These are phyloP conservation scores for Escallonia rubra DNA, from an alignment of 129 eudicot species.

Conservation along the genomic window DNA sequence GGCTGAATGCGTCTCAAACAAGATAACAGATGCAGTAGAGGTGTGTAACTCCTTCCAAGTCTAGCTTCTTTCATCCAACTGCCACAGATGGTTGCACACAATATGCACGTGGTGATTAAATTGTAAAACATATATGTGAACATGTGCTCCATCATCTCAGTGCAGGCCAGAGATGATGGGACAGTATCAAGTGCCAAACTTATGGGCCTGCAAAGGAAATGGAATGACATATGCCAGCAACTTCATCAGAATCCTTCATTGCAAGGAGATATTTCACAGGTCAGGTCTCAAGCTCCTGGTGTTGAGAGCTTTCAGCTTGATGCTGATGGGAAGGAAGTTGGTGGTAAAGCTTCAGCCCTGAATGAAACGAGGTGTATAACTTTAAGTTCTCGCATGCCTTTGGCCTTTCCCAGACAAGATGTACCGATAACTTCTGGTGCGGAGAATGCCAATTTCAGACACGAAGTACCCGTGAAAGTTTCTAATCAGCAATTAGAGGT, in stretches of 20 bases:
- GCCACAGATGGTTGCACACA: neutral
- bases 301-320: constrained; percentile 15
- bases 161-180: constrained; percentile 75
- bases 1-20: constrained; percentile 39
- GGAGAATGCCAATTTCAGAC: constrained; percentile 10
- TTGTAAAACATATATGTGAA: constrained; percentile 18
- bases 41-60: constrained; percentile 41
- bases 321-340: constrained; percentile 14
- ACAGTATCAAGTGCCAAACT: constrained; percentile 41
- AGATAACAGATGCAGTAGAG: constrained; percentile 35
- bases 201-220: constrained; percentile 58
- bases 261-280: constrained; percentile 21
- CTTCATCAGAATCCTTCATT: constrained; percentile 33
- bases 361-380: constrained; percentile 21
- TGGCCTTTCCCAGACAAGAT: constrained; percentile 13
- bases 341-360: constrained; percentile 19
- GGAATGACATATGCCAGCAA: constrained; percentile 74
- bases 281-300: constrained; percentile 21
- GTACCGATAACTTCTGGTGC: constrained; percentile 7
- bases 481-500: constrained; percentile 16
- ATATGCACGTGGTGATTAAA: neutral
- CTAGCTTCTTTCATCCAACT: neutral
- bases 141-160: constrained; percentile 38
- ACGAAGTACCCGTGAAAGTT: constrained; percentile 22
- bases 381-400: constrained; percentile 24